A percentile compares a stretch with the other conserved stretches of the same genome.
Conservation (phyloP, 2,329 filamentous ascomycete species). For the Colletotrichum theobromicola region DNA sequence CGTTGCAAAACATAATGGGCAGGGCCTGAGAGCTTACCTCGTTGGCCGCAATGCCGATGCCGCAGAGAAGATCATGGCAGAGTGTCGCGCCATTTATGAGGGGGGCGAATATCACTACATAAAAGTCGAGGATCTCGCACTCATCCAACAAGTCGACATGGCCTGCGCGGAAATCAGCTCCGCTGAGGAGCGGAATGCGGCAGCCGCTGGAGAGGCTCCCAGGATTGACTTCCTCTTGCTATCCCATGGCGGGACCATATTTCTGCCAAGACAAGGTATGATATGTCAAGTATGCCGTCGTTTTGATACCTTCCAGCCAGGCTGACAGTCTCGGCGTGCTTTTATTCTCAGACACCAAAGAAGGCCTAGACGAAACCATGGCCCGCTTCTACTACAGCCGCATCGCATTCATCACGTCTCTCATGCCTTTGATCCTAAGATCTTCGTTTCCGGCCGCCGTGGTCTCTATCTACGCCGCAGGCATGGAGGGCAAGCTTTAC, state of each 20-base stretch:
- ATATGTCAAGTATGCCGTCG: rapidly evolving
- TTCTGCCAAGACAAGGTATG: background rate
- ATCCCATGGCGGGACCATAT: background rate
- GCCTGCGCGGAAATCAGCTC: background rate
- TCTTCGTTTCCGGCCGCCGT: background rate
- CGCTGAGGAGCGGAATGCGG: background rate
- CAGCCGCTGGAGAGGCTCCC: background rate
- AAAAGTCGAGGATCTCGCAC: background rate
- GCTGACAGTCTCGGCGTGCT: background rate
- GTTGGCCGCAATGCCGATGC: background rate
- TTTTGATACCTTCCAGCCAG: background rate
- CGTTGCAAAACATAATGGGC: background rate
- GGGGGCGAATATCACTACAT: background rate
- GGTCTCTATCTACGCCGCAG: background rate
- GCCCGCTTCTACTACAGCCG: background rate
- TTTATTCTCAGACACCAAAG: background rate
- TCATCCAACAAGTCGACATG: background rate
- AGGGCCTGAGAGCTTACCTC: background rate
- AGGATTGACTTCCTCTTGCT: background rate
- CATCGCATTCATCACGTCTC: background rate
- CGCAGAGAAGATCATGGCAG: background rate
- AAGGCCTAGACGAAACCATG: background rate
- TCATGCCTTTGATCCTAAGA: background rate
- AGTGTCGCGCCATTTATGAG: background rate
- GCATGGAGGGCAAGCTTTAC: background rate